phyloP scores from a whole-genome alignment of 345 rosid genomes.

The Pseudoturritis turrita region DNA sequence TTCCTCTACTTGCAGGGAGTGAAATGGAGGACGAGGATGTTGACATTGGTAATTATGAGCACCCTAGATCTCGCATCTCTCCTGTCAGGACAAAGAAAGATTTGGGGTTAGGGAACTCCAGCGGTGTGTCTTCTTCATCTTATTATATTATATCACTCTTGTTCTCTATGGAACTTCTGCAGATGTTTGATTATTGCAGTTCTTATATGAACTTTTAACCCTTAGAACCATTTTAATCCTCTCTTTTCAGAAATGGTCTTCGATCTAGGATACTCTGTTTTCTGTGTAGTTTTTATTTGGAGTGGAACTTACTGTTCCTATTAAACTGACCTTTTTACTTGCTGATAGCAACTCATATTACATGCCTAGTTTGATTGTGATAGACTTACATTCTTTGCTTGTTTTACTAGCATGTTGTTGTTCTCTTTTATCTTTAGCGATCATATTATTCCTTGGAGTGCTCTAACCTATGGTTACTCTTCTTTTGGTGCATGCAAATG shows the following conservation, averaged over 20 bases:
- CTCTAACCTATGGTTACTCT: not conserved
- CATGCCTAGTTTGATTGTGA: not conserved
- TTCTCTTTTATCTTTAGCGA: not conserved
- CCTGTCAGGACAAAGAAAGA: constrained; percentile 50
- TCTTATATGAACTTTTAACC: not conserved
- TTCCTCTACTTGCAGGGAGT: constrained; percentile 41
- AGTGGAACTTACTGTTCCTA: not conserved
- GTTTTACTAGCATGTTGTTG: not conserved
- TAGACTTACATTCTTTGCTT: not conserved
- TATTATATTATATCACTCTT: not conserved
- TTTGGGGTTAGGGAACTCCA: constrained; percentile 47
- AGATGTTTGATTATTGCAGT: not conserved
- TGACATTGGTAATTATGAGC: constrained; percentile 64
- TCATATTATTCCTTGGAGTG: not conserved
- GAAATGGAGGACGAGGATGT: constrained; percentile 58
- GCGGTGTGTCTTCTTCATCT: constrained; percentile 23
- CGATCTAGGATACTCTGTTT: not conserved
- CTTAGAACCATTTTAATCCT: not conserved
- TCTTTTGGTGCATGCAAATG: constrained; percentile 15
- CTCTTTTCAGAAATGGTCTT: not conserved
- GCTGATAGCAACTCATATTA: not conserved
- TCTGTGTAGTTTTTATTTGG: not conserved
- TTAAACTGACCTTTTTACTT: not conserved
- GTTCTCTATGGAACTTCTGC: not conserved
- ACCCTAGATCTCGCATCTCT: constrained; percentile 38